Conservation (phyloP, 768 basidiomycete genomes). For the Neoboletus subvelutipes region DNA sequence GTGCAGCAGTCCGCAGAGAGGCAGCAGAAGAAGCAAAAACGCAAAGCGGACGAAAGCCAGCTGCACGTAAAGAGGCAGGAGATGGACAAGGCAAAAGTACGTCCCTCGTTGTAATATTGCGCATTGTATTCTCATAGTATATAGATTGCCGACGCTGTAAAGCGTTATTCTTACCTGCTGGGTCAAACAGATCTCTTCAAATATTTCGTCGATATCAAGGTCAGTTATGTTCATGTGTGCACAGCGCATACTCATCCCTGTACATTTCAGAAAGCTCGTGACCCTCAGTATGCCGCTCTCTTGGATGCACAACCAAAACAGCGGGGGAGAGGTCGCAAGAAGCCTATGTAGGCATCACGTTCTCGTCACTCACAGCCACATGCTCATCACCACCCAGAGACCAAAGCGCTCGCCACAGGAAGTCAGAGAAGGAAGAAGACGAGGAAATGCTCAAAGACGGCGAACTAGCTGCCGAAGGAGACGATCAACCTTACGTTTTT, state of each 20-base stretch:
- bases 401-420: constrained; percentile 78
- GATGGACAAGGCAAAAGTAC: constrained; percentile 87
- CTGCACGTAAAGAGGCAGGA: constrained; percentile 70
- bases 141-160: constrained; percentile 89
- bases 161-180: constrained; percentile 95
- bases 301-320: constrained; percentile 85
- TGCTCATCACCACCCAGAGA: constrained; percentile 48
- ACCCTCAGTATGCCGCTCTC: constrained; percentile 90
- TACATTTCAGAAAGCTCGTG: constrained; percentile 67
- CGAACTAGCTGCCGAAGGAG: constrained; percentile 73
- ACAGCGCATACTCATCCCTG: background rate
- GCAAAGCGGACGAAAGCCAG: constrained; percentile 70
- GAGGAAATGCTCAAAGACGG: constrained; percentile 91
- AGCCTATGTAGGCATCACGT: constrained; percentile 54
- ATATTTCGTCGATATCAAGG: constrained; percentile 97
- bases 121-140: constrained; percentile 11
- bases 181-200: constrained; percentile 98
- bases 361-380: background rate
- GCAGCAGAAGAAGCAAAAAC: constrained; percentile 48
- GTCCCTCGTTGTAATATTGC: constrained; percentile 1
- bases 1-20: constrained; percentile 40
- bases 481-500: constrained; percentile 91
- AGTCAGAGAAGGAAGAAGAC: constrained; percentile 98
- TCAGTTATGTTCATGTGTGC: constrained; percentile 27
- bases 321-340: constrained; percentile 84